A percentile compares a stretch with the other conserved stretches of the same genome.
phyloP scores from a whole-genome alignment of 2,329 filamentous ascomycete species.

The Pseudonectria foliicola region DNA sequence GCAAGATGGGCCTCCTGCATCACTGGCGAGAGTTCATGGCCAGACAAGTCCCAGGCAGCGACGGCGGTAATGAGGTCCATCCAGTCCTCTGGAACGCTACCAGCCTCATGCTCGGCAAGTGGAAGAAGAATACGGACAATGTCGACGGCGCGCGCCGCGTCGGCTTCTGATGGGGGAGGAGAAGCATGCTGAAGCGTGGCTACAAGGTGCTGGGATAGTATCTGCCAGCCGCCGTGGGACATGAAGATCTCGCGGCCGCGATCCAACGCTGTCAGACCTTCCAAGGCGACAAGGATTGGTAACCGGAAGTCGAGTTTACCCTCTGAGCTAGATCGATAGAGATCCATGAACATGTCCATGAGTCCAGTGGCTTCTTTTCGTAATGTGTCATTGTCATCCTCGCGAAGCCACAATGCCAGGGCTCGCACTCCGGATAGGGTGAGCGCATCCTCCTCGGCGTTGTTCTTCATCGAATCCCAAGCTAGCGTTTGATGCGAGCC shows the following conservation, averaged over 20 bases:
- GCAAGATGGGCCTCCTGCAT: slow-evolving; percentile 46
- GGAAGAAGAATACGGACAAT: slow-evolving; percentile 49
- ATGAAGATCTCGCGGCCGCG: slow-evolving; percentile 43
- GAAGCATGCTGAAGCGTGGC: slow-evolving; percentile 32
- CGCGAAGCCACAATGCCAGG: slow-evolving; percentile 59
- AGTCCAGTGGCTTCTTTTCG: slow-evolving; percentile 51
- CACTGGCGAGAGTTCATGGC: slow-evolving; percentile 15
- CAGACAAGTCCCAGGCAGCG: slow-evolving; percentile 40
- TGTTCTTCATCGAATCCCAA: slow-evolving; percentile 50
- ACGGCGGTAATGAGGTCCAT: slow-evolving; percentile 46
- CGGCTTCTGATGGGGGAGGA: slow-evolving; percentile 15
- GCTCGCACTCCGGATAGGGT: slow-evolving; percentile 51
- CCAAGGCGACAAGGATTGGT: slow-evolving; percentile 51
- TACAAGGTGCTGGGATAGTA: slow-evolving; percentile 44
- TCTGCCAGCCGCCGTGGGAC: slow-evolving; percentile 45
- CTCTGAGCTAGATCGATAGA: slow-evolving; percentile 41
- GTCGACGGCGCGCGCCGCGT: slow-evolving; percentile 43
- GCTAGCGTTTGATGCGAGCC: slow-evolving; percentile 43
- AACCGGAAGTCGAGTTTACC: slow-evolving; percentile 46
- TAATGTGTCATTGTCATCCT: slow-evolving; percentile 56
- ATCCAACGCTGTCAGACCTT: slow-evolving; percentile 46
- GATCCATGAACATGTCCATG: slow-evolving; percentile 55
- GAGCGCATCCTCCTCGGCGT: slow-evolving; percentile 47
- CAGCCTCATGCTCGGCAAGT: slow-evolving; percentile 40
- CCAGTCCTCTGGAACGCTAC: slow-evolving; percentile 46